Evolutionary conservation across 805 yeast species (phyloP).

Genomic region (Candida coleopterorum): DNA sequence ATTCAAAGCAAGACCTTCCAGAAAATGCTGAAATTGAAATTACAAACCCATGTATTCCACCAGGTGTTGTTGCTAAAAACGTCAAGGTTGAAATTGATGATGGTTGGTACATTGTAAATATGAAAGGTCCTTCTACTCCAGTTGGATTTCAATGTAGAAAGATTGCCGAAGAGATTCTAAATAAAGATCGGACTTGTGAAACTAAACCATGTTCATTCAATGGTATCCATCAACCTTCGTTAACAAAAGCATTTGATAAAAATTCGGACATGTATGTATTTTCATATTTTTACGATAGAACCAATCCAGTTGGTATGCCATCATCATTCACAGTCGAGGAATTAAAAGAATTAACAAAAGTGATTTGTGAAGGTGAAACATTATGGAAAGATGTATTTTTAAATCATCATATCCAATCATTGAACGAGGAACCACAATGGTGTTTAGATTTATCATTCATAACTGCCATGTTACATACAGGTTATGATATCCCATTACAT

Average conservation of each 20-base stretch:
- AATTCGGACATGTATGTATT: conserved; percentile 80
- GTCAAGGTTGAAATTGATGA: conserved; percentile 56
- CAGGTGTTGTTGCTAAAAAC: conserved; percentile 56
- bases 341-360: conserved; percentile 70
- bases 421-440: conserved; percentile 85
- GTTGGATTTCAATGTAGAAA: conserved; percentile 82
- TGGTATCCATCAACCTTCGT: conserved; percentile 95
- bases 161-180: conserved; percentile 75
- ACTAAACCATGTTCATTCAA: conserved; percentile 88
- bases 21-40: conserved; percentile 39
- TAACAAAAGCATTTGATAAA: conserved; percentile 68
- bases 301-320: conserved; percentile 94
- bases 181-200: conserved; percentile 76
- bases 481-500: conserved; percentile 87
- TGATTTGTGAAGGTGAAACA: conserved; percentile 80
- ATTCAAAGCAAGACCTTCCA: conserved; percentile 21
- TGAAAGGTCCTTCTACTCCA: conserved; percentile 55
- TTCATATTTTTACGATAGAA: conserved; percentile 93
- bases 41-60: conserved; percentile 84
- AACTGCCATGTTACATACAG: conserved; percentile 87
- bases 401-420: conserved; percentile 59
- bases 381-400: conserved; percentile 70
- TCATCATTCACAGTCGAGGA: conserved; percentile 80
- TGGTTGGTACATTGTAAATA: conserved; percentile 46
- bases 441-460: conserved; percentile 90